Evolutionary conservation across 1,284 basidiomycete species (phyloP).

Genomic region (Ganoderma lucidum): DNA sequence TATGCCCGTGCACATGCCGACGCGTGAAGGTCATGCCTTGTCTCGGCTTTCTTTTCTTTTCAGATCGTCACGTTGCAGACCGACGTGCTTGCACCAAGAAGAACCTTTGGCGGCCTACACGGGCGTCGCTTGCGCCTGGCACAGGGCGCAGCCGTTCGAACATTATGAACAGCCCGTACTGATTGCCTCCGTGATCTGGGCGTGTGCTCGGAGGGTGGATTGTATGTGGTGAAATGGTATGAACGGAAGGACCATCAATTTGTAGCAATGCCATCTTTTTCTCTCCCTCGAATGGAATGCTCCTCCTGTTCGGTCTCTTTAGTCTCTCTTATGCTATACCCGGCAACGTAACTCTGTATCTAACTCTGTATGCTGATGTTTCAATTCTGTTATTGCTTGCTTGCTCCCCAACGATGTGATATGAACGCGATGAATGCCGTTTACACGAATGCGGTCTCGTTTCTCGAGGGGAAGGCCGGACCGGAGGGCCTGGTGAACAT

Average conservation of each 20-base stretch:
- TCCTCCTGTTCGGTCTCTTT: not conserved
- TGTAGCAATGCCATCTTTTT: constrained; percentile 24
- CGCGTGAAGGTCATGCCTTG: not conserved
- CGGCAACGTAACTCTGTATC: not conserved
- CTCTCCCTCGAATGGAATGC: constrained; percentile 3
- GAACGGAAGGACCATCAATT: constrained; percentile 4
- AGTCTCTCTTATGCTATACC: constrained; percentile 2
- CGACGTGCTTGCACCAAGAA: constrained; percentile 95
- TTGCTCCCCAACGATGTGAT: not conserved
- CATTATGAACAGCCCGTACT: constrained; percentile 80
- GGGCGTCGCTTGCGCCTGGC: constrained; percentile 70
- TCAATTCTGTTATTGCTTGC: not conserved
- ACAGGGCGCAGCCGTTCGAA: constrained; percentile 59
- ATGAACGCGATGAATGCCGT: constrained; percentile 11
- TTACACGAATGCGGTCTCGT: constrained; percentile 54
- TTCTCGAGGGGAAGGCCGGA: constrained; percentile 54
- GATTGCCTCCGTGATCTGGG: constrained; percentile 8
- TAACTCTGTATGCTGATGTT: no score
- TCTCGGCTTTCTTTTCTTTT: not conserved
- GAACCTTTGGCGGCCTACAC: constrained; percentile 86
- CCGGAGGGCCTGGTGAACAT: constrained; percentile 56
- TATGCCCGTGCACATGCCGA: constrained; percentile 8
- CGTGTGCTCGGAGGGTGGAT: not conserved
- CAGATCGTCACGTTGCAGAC: constrained; percentile 95
- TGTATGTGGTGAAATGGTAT: not conserved